Evolutionary conservation across 1,284 basidiomycete species (phyloP), one percentile per base, ranked within the genome.

Genomic region (Apiotrichum veenhuisii): DNA sequence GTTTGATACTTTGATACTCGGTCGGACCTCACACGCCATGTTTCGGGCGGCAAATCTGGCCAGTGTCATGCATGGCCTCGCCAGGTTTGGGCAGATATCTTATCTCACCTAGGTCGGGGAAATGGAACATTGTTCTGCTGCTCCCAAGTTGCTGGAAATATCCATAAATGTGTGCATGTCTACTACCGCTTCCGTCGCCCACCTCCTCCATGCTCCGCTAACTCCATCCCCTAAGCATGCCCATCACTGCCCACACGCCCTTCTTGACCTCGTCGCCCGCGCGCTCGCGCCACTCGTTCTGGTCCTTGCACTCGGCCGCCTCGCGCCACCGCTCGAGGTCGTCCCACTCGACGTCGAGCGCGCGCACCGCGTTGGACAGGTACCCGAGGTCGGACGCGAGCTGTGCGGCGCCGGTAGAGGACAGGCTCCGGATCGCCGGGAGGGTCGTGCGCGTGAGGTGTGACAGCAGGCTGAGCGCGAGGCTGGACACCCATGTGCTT

Each of bases 341-440:
- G 2, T 83, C 82, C 71, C 82, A 86, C 64, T 93, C 89, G 5
- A 94, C 89, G 67, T 94, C 92, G 50, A 98, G 80, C 23, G 91
- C 91, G 36, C 86, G 80, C n/a, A 93, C 87, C 41, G 97, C 92
- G 67, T 94, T 96, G 17, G 83, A 83, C 26, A 98, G 80, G 74
- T 97, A 96, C 25, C 84, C 87, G 54, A 98, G 76, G 76, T 98
- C 95, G 1, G 87, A 87, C 1, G 83, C 81, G n/a, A 98, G 81
- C 71, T 98, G 95, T 11, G 85, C 84, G 2, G 87, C 84, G 0
- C 93, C 95, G 1, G 82, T 76, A 5, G 76, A 68, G 12, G 83
- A 82, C 50, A 96, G 76, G 25, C 78, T 77, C 8, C 81, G 74
- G 55, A 91, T 87, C 80, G 69, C 63, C 17, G 77, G 79, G 1